Evolutionary conservation across 148 eudicot species (phyloP).

Genomic region (Simmondsia chinensis): DNA sequence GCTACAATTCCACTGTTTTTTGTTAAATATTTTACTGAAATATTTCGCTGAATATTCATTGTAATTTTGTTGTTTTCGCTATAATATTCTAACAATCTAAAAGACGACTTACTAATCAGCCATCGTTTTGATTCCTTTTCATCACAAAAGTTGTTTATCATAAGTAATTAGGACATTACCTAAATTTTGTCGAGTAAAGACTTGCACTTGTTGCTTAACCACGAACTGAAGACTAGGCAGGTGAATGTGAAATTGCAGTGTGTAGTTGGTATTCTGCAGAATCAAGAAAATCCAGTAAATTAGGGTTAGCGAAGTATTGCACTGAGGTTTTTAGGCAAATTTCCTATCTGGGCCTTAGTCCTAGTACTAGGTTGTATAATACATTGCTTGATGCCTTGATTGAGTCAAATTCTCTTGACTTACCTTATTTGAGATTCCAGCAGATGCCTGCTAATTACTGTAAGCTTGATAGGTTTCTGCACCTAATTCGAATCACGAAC

Average conservation of each 20-base stretch:
- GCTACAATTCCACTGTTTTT: no score
- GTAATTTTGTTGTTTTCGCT: no score
- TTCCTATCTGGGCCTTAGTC: slow-evolving; percentile 43
- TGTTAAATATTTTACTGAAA: no score
- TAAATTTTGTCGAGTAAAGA: slow-evolving; percentile 42
- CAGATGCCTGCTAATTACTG: slow-evolving; percentile 60
- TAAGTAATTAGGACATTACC: no score
- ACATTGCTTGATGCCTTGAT: slow-evolving; percentile 58
- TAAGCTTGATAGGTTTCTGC: no score
- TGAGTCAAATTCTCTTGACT: slow-evolving; percentile 63
- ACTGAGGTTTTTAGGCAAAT: slow-evolving; percentile 58
- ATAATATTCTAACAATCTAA: no score
- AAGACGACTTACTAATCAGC: no score
- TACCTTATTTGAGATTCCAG: slow-evolving; percentile 65
- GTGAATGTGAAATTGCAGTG: slow-evolving; percentile 19
- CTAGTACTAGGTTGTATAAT: slow-evolving; percentile 61
- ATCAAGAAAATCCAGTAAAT: slow-evolving; percentile 50
- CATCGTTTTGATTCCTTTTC: no score
- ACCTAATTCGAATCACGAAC: no score
- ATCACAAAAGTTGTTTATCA: no score
- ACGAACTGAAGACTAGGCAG: slow-evolving; percentile 36
- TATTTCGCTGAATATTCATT: no score
- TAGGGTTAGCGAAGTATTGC: slow-evolving; percentile 58
- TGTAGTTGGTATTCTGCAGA: slow-evolving; percentile 45
- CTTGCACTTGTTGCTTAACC: slow-evolving; percentile 52